A percentile compares a stretch with the other conserved stretches of the same genome.
Evolutionary conservation across 371 early-diverging fungal genomes (phyloP).

Genomic region (Dinochytrium kinnereticum): DNA sequence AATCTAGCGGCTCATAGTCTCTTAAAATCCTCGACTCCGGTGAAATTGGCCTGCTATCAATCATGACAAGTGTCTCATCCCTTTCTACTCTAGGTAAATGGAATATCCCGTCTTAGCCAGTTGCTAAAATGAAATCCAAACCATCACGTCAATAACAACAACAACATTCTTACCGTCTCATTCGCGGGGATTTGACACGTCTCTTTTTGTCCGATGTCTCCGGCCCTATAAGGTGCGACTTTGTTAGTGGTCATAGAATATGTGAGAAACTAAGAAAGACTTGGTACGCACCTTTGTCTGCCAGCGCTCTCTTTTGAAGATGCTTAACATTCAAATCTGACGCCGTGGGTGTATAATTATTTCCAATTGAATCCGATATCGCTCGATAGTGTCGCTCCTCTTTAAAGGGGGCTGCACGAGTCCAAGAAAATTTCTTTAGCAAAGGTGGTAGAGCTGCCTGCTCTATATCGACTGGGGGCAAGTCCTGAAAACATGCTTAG

Average conservation of each 20-base stretch:
- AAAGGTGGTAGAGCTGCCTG: slow-evolving; percentile 45
- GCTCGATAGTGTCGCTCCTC: slow-evolving; percentile 53
- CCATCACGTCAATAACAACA: too few species aligned
- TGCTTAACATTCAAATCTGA: slow-evolving; percentile 49
- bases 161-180: background rate
- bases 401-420: slow-evolving; percentile 59
- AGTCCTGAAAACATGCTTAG: background rate
- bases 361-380: slow-evolving; percentile 61
- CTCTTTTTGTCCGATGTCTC: background rate
- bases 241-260: too few species aligned
- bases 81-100: background rate
- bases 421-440: slow-evolving; percentile 59
- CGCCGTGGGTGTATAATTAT: slow-evolving; percentile 60
- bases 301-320: slow-evolving; percentile 31
- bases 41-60: slow-evolving; percentile 46
- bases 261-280: too few species aligned
- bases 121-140: too few species aligned
- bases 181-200: background rate
- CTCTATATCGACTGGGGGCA: slow-evolving; percentile 33
- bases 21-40: slow-evolving; percentile 43
- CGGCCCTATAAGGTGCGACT: too few species aligned
- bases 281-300: background rate
- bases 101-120: slow-evolving; percentile 1
- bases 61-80: slow-evolving; percentile 1
- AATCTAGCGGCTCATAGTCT: slow-evolving; percentile 41